phyloP scores from a whole-genome alignment of 192 early-diverging fungal genomes.

The Rhizophagus sp. region DNA sequence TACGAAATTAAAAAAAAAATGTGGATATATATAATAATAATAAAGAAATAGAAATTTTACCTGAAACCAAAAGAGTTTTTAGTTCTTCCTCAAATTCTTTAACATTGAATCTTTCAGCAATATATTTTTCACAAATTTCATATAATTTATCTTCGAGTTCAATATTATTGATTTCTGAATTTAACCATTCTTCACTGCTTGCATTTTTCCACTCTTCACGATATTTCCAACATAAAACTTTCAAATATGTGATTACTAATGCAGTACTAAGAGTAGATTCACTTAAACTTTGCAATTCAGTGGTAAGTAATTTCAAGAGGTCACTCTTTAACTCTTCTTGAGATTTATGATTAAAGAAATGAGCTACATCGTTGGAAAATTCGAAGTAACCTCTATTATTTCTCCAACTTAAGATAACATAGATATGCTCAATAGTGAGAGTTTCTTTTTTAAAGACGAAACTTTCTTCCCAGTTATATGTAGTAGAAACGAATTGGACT shows the following conservation, averaged over 20 bases:
- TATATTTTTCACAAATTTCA: constrained; percentile 1
- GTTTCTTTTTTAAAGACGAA: not conserved
- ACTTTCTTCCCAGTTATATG: not conserved
- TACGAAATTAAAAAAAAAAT: too few species aligned
- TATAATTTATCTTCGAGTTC: constrained; percentile 22
- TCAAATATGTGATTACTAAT: constrained; percentile 7
- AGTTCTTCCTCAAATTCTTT: not conserved
- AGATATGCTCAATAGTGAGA: not conserved
- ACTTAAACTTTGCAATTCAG: not conserved
- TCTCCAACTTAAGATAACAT: constrained; percentile 17
- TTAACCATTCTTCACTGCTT: constrained; percentile 17
- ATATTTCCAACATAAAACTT: constrained; percentile 21
- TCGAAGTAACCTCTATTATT: not conserved
- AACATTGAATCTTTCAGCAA: constrained; percentile 8
- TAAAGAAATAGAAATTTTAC: too few species aligned
- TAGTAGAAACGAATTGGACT: constrained; percentile 12
- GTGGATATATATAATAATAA: not conserved
- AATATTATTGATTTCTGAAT: constrained; percentile 5
- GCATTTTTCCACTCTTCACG: too few species aligned
- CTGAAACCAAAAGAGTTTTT: not conserved
- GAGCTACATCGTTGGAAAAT: constrained; percentile 6
- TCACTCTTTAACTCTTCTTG: not conserved
- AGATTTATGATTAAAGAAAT: constrained; percentile 19
- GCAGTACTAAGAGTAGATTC: constrained; percentile 4
- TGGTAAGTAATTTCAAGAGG: not conserved